phyloP scores from a whole-genome alignment of 441 rosid species.

The Euphorbia schlechtendalii region DNA sequence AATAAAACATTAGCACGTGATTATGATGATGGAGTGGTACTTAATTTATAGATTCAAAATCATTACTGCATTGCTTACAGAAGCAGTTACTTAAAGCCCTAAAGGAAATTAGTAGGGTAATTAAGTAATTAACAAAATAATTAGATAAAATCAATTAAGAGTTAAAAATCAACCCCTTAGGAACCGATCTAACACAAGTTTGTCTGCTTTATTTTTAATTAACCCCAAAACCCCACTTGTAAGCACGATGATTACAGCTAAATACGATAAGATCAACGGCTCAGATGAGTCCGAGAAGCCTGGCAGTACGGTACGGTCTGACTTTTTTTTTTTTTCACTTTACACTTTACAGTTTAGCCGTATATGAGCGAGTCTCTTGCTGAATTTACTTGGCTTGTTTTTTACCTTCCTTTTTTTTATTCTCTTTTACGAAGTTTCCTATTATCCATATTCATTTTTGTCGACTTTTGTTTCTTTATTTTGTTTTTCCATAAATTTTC shows the following conservation, averaged over 20 bases:
- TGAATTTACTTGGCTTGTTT: conserved; percentile 4
- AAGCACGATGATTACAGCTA: conserved; percentile 34
- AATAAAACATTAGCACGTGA: conserved; percentile 21
- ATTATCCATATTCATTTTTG: background rate
- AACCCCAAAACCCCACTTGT: conserved; percentile 19
- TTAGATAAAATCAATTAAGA: conserved; percentile 8
- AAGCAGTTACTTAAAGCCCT: conserved; percentile 8
- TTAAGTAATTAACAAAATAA: conserved; percentile 22
- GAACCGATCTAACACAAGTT: conserved; percentile 48
- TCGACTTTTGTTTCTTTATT: background rate
- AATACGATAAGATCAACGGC: conserved; percentile 20
- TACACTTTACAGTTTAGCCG: background rate
- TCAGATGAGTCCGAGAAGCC: conserved; percentile 22
- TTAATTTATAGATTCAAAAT: conserved; percentile 17
- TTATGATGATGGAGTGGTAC: conserved; percentile 15
- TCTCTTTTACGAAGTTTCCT: background rate
- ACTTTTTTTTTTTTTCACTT: conserved; percentile 16
- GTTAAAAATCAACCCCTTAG: conserved; percentile 34
- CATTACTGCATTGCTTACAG: conserved; percentile 21
- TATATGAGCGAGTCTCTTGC: conserved; percentile 18
- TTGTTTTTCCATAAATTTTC: no score
- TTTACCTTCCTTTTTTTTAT: background rate
- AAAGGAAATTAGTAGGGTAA: conserved; percentile 10
- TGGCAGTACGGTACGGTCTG: conserved; percentile 20
- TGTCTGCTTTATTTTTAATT: background rate